Base-by-base conservation (phyloP, 1,284 basidiomycete genomes). In the Blastosporella zonata region DNA sequence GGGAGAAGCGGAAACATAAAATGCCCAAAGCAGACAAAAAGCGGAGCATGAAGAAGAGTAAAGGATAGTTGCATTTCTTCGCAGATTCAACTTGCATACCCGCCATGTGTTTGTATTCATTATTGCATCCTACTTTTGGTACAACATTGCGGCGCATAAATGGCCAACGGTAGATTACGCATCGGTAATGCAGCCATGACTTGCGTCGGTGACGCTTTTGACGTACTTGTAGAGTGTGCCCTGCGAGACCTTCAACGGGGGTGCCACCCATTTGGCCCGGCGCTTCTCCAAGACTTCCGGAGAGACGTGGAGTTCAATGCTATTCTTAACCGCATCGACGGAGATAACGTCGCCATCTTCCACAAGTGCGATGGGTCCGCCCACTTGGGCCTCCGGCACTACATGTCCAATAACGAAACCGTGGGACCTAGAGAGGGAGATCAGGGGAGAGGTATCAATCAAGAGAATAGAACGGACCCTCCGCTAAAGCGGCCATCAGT, bases 401-500 rank as follows among this genome's bases (percentile, higher is more conserved):
- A 97, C 90, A 62, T 97, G 93, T 2, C 93, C 93, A 49, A 95
- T 89, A 59, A 87, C 87, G 73, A 96, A 96, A 12, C 90, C 90
- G 67, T 92, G 90, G 38, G 89, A 91, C 59, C 89, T 86, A 57
- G 27, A 45, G 20, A 40, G 27, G 36, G 48, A 47, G 38, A 47
- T 50, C 37, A 53, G 40, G 34, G 38, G 46, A 37, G 21, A 52
- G 47, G 23, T 33, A 47, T 39, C 46, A 56, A 34, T 44, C 45
- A 47, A 36, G 48, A 50, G 42, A 50, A 54, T 20, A 27, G 36
- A 38, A 70, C 81, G 65, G 58, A 91, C 87, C 90, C 93, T 68
- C 93, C 94, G 59, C 89, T 93, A 75, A 97, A 97, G 54, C 93
- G 83, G 43, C 94, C 93, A 69, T 97, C 93, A 13, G 93, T 97